Evolutionary conservation across 441 rosid species (phyloP).

Genomic region (Gossypium davidsonii): DNA sequence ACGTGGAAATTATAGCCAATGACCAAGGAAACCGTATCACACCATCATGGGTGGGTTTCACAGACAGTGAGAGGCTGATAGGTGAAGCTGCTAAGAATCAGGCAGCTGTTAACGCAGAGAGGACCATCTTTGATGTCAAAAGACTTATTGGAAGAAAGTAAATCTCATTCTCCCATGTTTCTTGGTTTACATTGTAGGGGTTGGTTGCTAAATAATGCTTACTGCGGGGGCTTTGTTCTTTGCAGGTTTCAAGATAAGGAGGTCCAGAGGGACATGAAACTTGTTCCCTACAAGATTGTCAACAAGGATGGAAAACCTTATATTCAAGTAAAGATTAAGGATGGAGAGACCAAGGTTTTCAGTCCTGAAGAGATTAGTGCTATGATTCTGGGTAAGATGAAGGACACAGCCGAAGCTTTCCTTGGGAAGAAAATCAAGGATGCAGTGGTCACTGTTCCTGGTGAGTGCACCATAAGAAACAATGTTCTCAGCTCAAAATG

Average conservation of each 20-base stretch:
- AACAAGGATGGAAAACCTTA: conserved; percentile 93
- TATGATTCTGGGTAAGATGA: conserved; percentile 78
- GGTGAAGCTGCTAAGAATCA: conserved; percentile 98
- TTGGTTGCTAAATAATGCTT: neutral
- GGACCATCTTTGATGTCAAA: conserved; percentile 87
- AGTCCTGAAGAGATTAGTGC: conserved; percentile 94
- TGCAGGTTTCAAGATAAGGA: conserved; percentile 85
- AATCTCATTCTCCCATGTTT: neutral
- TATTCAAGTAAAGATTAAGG: conserved; percentile 79
- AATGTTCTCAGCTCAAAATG: neutral
- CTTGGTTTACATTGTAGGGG: neutral
- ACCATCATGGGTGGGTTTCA: conserved; percentile 94
- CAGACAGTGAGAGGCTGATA: conserved; percentile 81
- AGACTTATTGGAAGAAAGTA: conserved; percentile 94
- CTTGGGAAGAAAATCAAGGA: conserved; percentile 98
- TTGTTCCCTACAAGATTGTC: conserved; percentile 82
- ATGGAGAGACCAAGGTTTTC: conserved; percentile 92
- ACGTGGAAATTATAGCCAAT: conserved; percentile 94
- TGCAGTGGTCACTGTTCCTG: conserved; percentile 97
- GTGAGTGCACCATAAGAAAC: conserved; percentile 29
- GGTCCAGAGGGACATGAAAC: conserved; percentile 91
- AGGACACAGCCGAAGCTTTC: conserved; percentile 97
- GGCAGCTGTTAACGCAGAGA: conserved; percentile 72
- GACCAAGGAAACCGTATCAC: conserved; percentile 99
- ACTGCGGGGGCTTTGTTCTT: neutral